A percentile compares a stretch with the other conserved stretches of the same genome.
These are phyloP conservation scores for Nothopassalora personata DNA, from an alignment of 2,329 filamentous ascomycete species.

Conservation along the genomic window DNA sequence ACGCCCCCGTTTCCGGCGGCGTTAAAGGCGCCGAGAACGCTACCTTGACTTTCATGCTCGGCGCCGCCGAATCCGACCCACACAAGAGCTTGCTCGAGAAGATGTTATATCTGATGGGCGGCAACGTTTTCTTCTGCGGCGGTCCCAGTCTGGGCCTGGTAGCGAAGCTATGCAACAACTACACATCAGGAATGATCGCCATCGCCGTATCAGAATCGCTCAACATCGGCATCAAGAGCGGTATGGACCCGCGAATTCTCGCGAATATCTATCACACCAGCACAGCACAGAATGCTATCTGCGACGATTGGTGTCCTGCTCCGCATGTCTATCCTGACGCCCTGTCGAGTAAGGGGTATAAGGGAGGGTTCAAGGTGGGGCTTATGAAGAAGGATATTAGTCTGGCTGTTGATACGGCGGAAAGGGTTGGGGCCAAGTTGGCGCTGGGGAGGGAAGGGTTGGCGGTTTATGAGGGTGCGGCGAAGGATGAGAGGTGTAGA, in stretches of 20 bases:
- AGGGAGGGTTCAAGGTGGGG: conserved; percentile 54
- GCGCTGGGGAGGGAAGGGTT: conserved; percentile 49
- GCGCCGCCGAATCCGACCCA: conserved; percentile 42
- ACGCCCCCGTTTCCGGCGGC: conserved; percentile 51
- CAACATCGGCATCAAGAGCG: conserved; percentile 55
- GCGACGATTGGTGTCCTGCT: conserved; percentile 49
- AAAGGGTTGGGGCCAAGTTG: conserved; percentile 46
- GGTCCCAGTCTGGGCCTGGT: conserved; percentile 52
- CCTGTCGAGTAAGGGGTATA: conserved; percentile 46
- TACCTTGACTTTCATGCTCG: conserved; percentile 53
- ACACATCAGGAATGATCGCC: conserved; percentile 54
- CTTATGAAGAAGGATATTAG: conserved; percentile 57
- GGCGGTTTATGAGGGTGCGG: conserved; percentile 48
- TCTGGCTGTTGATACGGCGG: conserved; percentile 52
- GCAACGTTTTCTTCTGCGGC: conserved; percentile 52
- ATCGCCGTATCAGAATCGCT: conserved; percentile 56
- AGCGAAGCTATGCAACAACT: conserved; percentile 59
- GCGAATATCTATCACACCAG: conserved; percentile 48
- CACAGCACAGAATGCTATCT: conserved; percentile 50
- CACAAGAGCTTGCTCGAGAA: conserved; percentile 41
- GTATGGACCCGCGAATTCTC: conserved; percentile 51
- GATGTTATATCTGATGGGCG: conserved; percentile 50
- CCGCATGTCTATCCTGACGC: conserved; percentile 47
- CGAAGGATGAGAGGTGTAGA: conserved; percentile 47
- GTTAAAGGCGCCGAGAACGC: conserved; percentile 49